Evolutionary conservation across 1,284 basidiomycete species (phyloP).

Genomic region (Retiboletus flavoniger): DNA sequence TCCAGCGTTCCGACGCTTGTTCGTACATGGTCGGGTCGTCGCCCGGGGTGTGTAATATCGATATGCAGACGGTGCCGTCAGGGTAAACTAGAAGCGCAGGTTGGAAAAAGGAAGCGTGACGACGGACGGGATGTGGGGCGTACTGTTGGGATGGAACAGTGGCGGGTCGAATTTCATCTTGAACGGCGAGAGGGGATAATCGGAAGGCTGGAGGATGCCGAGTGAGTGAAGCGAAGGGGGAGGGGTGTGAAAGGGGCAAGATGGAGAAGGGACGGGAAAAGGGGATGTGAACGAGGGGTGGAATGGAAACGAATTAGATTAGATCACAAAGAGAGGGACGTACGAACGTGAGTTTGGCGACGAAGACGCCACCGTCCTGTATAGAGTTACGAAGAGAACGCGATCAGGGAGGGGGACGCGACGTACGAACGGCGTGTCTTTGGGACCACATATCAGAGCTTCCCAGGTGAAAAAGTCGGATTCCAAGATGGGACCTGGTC

Average conservation of each 20-base stretch:
- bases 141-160: conserved; percentile 96
- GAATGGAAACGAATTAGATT: not conserved
- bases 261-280: no score
- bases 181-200: conserved; percentile 95
- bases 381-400: no score
- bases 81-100: conserved; percentile 60
- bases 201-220: conserved; percentile 60
- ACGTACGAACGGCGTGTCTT: conserved; percentile 91
- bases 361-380: conserved; percentile 92
- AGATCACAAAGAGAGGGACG: conserved; percentile 44
- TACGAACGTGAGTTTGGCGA: conserved; percentile 90
- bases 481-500: conserved; percentile 82
- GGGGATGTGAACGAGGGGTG: not conserved
- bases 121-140: conserved; percentile 4
- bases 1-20: conserved; percentile 95
- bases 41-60: conserved; percentile 95
- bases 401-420: not conserved
- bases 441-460: conserved; percentile 93
- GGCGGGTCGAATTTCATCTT: conserved; percentile 99
- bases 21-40: conserved; percentile 93
- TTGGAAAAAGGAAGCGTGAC: not conserved
- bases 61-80: conserved; percentile 96
- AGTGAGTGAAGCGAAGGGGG: not conserved
- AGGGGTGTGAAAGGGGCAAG: no score
- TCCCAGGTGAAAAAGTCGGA: conserved; percentile 99